Percentiles rank a stretch among this genome's conserved stretches.
Evolutionary conservation across 441 rosid species (phyloP).

Genomic region (Melastoma candidum): DNA sequence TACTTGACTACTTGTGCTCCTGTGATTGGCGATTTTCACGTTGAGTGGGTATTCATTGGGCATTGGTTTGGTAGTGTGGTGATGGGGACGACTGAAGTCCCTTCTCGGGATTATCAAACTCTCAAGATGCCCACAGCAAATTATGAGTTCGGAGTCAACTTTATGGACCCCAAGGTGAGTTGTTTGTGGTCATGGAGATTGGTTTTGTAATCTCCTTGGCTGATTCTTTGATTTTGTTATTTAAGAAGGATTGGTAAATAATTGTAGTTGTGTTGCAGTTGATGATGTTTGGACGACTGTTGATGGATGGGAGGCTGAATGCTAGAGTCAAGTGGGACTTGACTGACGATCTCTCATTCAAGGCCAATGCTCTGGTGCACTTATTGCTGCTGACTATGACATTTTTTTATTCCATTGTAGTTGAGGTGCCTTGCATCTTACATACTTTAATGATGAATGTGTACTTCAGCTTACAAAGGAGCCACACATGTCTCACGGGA

Average conservation of each 20-base stretch:
- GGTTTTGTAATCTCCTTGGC: not conserved
- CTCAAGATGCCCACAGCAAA: slow-evolving; percentile 82
- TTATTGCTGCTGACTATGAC: not conserved
- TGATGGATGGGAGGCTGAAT: slow-evolving; percentile 80
- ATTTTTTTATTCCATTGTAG: not conserved
- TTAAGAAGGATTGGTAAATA: slow-evolving; percentile 3
- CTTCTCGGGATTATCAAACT: slow-evolving; percentile 73
- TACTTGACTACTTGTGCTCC: slow-evolving; percentile 5
- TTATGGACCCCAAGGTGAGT: slow-evolving; percentile 60
- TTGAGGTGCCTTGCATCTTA: not conserved
- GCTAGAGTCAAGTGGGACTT: slow-evolving; percentile 90
- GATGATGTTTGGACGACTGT: slow-evolving; percentile 84
- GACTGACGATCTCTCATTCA: slow-evolving; percentile 61
- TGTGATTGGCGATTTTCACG: slow-evolving; percentile 1
- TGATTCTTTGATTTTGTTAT: too few relatives aligned
- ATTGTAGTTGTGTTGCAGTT: slow-evolving; percentile 29
- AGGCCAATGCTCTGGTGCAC: slow-evolving; percentile 74
- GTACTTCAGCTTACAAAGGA: slow-evolving; percentile 65
- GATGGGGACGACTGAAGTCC: slow-evolving; percentile 89
- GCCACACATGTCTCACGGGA: slow-evolving; percentile 80
- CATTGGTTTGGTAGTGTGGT: slow-evolving; percentile 38
- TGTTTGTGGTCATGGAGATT: slow-evolving; percentile 1
- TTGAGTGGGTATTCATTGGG: slow-evolving; percentile 1
- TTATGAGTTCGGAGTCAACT: slow-evolving; percentile 92
- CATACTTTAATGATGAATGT: slow-evolving; percentile 7